Conservation (phyloP, 768 basidiomycete species). For the Lactarius akahatsu region DNA sequence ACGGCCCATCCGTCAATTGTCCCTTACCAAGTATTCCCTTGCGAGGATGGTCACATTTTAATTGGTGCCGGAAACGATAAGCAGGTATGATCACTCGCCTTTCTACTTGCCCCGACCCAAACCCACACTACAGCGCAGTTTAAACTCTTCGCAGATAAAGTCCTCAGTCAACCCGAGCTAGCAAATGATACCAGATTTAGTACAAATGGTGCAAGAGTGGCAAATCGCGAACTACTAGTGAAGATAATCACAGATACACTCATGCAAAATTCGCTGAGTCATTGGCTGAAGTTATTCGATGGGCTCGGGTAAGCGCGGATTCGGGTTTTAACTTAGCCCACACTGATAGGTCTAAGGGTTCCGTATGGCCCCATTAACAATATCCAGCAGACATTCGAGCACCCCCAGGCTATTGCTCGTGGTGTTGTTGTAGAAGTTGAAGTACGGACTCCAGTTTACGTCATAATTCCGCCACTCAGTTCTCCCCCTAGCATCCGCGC, state of each 20-base stretch:
- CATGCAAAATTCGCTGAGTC: slow-evolving; percentile 53
- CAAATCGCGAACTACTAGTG: slow-evolving; percentile 69
- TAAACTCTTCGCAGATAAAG: slow-evolving; percentile 57
- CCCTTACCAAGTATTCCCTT: slow-evolving; percentile 89
- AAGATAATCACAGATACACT: slow-evolving; percentile 64
- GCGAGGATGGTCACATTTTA: slow-evolving; percentile 87
- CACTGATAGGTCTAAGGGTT: slow-evolving; percentile 46
- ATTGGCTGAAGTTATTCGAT: slow-evolving; percentile 75
- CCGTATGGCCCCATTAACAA: slow-evolving; percentile 93
- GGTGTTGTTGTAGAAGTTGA: slow-evolving; percentile 74
- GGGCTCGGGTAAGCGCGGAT: slow-evolving; percentile 68
- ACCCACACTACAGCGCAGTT: slow-evolving; percentile 51
- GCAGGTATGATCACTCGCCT: slow-evolving; percentile 49
- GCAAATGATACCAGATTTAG: slow-evolving; percentile 60
- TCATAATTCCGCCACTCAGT: background rate
- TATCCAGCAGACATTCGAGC: slow-evolving; percentile 84
- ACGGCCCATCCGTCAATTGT: slow-evolving; percentile 94
- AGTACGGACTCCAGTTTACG: slow-evolving; percentile 43
- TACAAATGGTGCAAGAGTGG: slow-evolving; percentile 74
- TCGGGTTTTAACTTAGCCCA: background rate
- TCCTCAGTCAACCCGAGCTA: slow-evolving; percentile 63
- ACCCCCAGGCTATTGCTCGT: slow-evolving; percentile 82
- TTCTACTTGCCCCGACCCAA: background rate
- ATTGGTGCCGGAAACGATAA: slow-evolving; percentile 90
- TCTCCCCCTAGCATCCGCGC: slow-evolving; percentile 36